A percentile compares a stretch with the other conserved stretches of the same genome.
These are phyloP conservation scores for Acanthamoeba rhysodes DNA, from an alignment of 208 protist species.

Conservation along the genomic window DNA sequence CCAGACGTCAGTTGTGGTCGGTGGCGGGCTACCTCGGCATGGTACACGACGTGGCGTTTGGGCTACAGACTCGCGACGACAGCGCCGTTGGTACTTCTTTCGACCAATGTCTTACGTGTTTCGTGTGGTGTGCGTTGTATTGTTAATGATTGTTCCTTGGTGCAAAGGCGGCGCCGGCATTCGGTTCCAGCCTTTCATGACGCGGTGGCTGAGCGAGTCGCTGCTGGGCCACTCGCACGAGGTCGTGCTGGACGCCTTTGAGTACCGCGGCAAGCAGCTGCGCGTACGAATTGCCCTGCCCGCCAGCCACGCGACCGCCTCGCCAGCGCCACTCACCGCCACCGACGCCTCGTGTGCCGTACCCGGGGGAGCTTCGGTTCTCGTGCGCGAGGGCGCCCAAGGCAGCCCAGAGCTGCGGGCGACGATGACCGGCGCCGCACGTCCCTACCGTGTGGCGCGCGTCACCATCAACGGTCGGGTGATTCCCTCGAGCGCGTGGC, in stretches of 20 bases:
- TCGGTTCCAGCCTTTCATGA: background rate
- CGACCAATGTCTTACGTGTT: no score
- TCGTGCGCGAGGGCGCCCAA: background rate
- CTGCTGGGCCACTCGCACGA: background rate
- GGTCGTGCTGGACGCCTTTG: background rate
- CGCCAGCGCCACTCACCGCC: no score
- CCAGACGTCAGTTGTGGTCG: conserved; percentile 9
- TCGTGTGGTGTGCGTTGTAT: no score
- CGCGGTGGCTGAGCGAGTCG: background rate
- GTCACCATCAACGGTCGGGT: background rate
- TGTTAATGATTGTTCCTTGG: background rate
- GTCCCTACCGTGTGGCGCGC: background rate
- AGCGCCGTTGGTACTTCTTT: background rate
- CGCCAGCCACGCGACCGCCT: no score
- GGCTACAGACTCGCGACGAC: background rate
- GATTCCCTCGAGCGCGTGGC: background rate
- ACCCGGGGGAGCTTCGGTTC: background rate
- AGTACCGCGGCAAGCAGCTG: background rate
- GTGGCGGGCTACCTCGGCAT: conserved; percentile 20
- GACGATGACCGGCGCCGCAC: no score
- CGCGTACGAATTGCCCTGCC: background rate
- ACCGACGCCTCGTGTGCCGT: no score
- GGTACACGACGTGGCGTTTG: conserved; percentile 15
- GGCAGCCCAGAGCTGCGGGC: background rate
- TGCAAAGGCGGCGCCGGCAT: background rate